Evolutionary conservation across 2,329 filamentous ascomycete species (phyloP).

Genomic region (Fusarium sp.): DNA sequence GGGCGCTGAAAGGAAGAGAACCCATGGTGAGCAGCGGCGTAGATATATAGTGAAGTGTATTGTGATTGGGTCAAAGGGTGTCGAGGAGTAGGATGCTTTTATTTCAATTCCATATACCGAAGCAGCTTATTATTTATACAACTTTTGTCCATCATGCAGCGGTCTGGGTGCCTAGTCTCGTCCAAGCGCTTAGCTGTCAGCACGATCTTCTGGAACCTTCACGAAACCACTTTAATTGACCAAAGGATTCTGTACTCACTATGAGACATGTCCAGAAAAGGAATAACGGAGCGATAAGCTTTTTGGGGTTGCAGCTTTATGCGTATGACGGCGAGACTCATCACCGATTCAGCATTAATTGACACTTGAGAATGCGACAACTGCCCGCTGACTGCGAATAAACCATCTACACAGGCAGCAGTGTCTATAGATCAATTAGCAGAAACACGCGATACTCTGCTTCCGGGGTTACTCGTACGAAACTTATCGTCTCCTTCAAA

Average conservation of each 20-base stretch:
- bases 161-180: background rate
- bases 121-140: background rate
- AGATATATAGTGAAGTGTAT: no score
- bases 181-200: background rate
- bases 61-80: no score
- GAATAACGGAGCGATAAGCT: background rate
- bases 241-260: background rate
- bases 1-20: background rate
- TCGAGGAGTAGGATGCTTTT: rapidly evolving
- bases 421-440: no score
- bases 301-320: background rate
- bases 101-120: background rate
- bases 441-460: no score
- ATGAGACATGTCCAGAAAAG: background rate
- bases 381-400: no score
- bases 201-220: background rate
- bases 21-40: background rate
- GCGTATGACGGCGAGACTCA: no score
- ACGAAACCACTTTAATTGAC: background rate
- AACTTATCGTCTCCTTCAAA: no score
- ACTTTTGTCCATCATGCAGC: background rate
- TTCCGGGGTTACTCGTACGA: no score
- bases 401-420: no score
- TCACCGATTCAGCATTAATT: no score
- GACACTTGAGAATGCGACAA: no score